Evolutionary conservation across 208 protist genomes (phyloP).

Genomic region (Leishmania braziliensis): DNA sequence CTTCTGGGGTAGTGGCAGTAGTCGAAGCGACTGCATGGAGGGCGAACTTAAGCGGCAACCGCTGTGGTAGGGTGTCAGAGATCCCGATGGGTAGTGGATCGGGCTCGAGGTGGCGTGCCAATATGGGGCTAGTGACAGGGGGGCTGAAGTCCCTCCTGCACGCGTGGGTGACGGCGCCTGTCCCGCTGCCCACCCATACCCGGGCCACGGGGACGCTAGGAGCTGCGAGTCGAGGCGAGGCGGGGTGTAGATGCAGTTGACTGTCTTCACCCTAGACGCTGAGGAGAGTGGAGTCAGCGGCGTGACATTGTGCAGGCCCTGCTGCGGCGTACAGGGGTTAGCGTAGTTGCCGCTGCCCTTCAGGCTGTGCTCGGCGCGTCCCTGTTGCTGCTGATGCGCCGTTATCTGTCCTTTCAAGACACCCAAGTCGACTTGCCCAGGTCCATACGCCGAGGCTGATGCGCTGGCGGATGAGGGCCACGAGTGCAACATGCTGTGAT

Average conservation of each 20-base stretch:
- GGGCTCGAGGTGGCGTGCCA: conserved; percentile 27
- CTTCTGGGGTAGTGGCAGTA: conserved; percentile 8
- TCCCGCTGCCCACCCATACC: background rate
- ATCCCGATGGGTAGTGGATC: conserved; percentile 17
- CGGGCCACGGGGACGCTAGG: conserved; percentile 24
- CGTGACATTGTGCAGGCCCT: background rate
- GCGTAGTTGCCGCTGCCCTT: background rate
- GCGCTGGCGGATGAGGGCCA: background rate
- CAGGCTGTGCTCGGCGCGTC: background rate
- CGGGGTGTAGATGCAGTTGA: conserved; percentile 15
- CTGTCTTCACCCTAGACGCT: background rate
- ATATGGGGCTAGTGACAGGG: conserved; percentile 20
- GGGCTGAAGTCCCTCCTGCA: background rate
- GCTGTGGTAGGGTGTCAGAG: conserved; percentile 18
- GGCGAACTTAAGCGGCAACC: conserved; percentile 17
- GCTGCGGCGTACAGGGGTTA: background rate
- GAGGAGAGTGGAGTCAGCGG: conserved; percentile 11
- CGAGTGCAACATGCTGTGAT: background rate
- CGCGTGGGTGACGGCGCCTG: conserved; percentile 17
- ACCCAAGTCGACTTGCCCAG: background rate
- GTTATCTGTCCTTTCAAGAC: background rate
- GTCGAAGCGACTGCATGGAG: conserved; percentile 16
- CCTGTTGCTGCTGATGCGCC: background rate
- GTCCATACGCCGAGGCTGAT: background rate
- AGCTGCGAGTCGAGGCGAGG: conserved; percentile 29